phyloP scores from a whole-genome alignment of 345 rosid genomes.

The Brassica carinata region DNA sequence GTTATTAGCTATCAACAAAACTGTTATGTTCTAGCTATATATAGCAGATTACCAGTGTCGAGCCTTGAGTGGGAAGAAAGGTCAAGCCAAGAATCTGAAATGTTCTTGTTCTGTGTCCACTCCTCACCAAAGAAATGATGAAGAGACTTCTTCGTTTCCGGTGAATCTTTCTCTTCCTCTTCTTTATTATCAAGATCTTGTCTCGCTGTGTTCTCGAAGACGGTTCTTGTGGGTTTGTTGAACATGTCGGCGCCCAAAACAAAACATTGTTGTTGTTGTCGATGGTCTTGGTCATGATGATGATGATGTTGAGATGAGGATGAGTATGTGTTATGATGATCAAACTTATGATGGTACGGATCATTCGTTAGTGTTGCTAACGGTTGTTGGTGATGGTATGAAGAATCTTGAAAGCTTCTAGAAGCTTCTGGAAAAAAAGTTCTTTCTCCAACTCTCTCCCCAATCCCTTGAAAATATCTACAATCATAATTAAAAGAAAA shows the following conservation, averaged over 20 bases:
- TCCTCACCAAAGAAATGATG: conserved; percentile 77
- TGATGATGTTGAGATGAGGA: conserved; percentile 39
- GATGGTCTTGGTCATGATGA: conserved; percentile 10
- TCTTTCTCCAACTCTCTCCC: conserved; percentile 53
- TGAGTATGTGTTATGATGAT: conserved; percentile 33
- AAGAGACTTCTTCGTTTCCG: conserved; percentile 59
- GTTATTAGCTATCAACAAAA: not conserved
- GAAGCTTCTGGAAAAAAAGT: conserved; percentile 71
- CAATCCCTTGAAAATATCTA: conserved; percentile 64
- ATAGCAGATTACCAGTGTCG: conserved; percentile 42
- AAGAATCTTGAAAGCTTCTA: conserved; percentile 45
- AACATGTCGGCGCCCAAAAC: conserved; percentile 69
- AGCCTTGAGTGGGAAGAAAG: conserved; percentile 49
- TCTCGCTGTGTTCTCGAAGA: conserved; percentile 34
- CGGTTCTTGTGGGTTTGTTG: conserved; percentile 52
- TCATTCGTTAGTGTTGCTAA: conserved; percentile 32
- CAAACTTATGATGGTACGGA: conserved; percentile 37
- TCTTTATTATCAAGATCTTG: conserved; percentile 37
- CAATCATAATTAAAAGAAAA: not conserved
- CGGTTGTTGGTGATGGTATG: conserved; percentile 45
- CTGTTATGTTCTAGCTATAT: not conserved
- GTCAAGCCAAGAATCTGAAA: conserved; percentile 51
- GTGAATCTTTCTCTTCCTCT: conserved; percentile 46
- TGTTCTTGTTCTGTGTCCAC: conserved; percentile 50
- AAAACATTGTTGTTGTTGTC: conserved; percentile 49